phyloP scores from a whole-genome alignment of 371 early-diverging fungal genomes.

The Actinomortierella ambigua region DNA sequence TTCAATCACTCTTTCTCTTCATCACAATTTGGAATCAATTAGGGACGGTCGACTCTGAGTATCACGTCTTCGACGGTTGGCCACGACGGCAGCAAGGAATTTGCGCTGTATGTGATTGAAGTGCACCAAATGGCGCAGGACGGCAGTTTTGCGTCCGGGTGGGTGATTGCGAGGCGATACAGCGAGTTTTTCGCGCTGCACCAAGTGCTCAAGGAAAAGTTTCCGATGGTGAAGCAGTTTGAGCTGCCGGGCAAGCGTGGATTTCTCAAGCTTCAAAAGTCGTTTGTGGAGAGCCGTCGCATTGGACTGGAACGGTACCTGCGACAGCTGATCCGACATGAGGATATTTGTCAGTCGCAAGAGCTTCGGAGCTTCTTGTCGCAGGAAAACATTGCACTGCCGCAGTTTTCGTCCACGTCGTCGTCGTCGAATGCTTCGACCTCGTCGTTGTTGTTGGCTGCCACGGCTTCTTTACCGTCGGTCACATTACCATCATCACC shows the following conservation, averaged over 20 bases:
- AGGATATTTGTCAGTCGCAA: constrained; percentile 57
- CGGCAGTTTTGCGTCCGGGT: constrained; percentile 65
- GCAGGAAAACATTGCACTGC: constrained; percentile 61
- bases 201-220: constrained; percentile 62
- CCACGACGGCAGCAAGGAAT: constrained; percentile 63
- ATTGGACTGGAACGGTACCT: constrained; percentile 73
- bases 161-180: constrained; percentile 82
- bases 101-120: constrained; percentile 79
- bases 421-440: constrained; percentile 13
- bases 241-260: constrained; percentile 82
- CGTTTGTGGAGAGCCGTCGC: constrained; percentile 74
- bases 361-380: constrained; percentile 69
- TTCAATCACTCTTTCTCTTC: background rate
- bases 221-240: constrained; percentile 60
- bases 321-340: constrained; percentile 60
- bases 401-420: constrained; percentile 40
- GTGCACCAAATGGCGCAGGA: constrained; percentile 67
- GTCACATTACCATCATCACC: too few species aligned
- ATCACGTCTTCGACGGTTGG: constrained; percentile 66
- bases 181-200: constrained; percentile 84
- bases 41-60: constrained; percentile 65
- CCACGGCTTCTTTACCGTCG: constrained; percentile 12
- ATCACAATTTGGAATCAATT: too few species aligned
- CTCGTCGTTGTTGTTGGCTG: too few species aligned
- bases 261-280: constrained; percentile 60